Evolutionary conservation across 2,329 filamentous ascomycete species (phyloP).

Genomic region (Penicillium sp.): DNA sequence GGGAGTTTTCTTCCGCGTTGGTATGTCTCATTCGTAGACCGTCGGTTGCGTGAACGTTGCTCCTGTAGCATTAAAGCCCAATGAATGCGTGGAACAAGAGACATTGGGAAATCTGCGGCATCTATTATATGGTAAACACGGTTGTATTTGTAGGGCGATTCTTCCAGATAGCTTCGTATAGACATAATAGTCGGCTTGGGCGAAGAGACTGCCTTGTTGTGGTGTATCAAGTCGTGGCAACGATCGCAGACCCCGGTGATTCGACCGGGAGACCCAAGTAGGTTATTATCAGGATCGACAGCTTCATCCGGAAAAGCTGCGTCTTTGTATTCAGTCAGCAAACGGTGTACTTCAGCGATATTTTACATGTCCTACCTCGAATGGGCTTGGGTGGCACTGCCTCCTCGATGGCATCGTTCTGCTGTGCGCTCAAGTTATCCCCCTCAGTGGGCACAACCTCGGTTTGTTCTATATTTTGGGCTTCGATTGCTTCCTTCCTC

Average conservation of each 20-base stretch:
- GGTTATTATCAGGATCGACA: slow-evolving; percentile 17
- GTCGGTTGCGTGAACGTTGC: slow-evolving; percentile 75
- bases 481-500: slow-evolving; percentile 15
- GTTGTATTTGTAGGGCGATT: slow-evolving; percentile 86
- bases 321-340: slow-evolving; percentile 15
- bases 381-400: slow-evolving; percentile 13
- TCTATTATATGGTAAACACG: slow-evolving; percentile 95
- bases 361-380: slow-evolving; percentile 8
- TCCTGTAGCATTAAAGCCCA: slow-evolving; percentile 68
- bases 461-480: slow-evolving; percentile 5
- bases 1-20: slow-evolving; percentile 67
- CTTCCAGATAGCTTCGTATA: slow-evolving; percentile 77
- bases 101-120: slow-evolving; percentile 95
- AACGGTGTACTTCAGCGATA: neutral
- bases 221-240: slow-evolving; percentile 78
- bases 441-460: slow-evolving; percentile 17
- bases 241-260: slow-evolving; percentile 66
- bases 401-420: neutral
- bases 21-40: slow-evolving; percentile 66
- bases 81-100: slow-evolving; percentile 74
- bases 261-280: slow-evolving; percentile 19
- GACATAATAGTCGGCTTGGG: slow-evolving; percentile 77
- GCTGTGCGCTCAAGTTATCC: neutral
- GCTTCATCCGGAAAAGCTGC: slow-evolving; percentile 23
- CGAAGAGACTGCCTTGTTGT: slow-evolving; percentile 69